Conservation (phyloP, 139 green algal genomes). For the Chlorella sp. region DNA sequence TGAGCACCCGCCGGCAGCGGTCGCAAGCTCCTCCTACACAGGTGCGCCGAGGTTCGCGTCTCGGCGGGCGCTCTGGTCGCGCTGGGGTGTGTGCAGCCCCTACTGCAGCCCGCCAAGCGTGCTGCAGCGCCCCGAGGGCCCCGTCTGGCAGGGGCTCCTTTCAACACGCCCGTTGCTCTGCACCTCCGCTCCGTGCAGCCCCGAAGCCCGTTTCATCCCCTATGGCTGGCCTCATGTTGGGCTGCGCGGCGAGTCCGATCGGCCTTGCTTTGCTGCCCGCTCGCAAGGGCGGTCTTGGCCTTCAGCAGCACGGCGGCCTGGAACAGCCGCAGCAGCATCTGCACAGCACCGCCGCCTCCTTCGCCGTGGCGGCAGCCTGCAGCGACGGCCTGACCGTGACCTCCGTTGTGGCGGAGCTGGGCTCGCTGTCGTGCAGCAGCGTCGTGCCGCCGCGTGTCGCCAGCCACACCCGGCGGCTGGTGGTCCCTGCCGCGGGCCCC, state of each 20-base stretch:
- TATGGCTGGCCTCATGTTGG: not conserved
- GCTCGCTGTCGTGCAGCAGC: not conserved
- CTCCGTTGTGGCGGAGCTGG: not conserved
- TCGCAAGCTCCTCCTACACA: too few relatives aligned
- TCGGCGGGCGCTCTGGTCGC: too few relatives aligned
- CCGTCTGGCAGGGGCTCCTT: too few relatives aligned
- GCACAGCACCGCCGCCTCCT: not conserved
- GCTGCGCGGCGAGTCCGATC: not conserved
- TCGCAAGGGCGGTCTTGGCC: not conserved
- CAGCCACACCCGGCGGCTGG: constrained; percentile 17
- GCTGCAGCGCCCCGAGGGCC: too few relatives aligned
- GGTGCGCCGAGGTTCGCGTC: too few relatives aligned
- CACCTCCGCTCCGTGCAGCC: not conserved
- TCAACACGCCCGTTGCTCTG: not conserved
- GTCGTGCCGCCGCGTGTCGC: not conserved
- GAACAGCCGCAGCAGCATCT: constrained; percentile 1
- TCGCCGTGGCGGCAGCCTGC: not conserved
- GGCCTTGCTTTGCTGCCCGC: not conserved
- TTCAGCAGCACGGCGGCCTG: not conserved
- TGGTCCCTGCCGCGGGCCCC: not conserved
- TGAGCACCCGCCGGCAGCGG: too few relatives aligned
- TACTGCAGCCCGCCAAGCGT: not conserved
- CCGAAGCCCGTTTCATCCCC: not conserved
- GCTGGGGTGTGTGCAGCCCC: not conserved
- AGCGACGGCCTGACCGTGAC: not conserved